Evolutionary conservation across 1,284 basidiomycete species (phyloP).

Genomic region (Ustilago esculenta): DNA sequence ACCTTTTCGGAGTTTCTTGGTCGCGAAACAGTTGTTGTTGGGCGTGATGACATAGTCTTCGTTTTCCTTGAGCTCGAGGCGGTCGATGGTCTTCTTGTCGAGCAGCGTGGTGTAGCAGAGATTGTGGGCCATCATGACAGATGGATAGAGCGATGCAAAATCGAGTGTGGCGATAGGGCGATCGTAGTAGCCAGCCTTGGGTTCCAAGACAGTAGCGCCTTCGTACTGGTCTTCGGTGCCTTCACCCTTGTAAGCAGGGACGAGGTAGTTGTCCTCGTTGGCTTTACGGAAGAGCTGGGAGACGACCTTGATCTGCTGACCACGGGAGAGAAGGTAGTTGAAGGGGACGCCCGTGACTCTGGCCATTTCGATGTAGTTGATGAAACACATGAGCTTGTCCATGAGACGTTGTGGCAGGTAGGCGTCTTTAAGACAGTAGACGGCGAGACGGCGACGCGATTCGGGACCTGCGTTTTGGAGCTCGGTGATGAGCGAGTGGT

Average conservation of each 20-base stretch:
- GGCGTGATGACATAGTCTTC: slow-evolving; percentile 65
- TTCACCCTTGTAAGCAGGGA: slow-evolving; percentile 64
- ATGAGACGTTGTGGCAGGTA: slow-evolving; percentile 66
- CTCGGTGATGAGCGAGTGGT: slow-evolving; percentile 66
- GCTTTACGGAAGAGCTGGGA: slow-evolving; percentile 67
- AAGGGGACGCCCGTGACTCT: slow-evolving; percentile 67
- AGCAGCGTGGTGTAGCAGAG: slow-evolving; percentile 66
- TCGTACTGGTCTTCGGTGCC: slow-evolving; percentile 66
- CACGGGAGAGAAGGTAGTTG: slow-evolving; percentile 66
- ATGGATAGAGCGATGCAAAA: slow-evolving; percentile 66
- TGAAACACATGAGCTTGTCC: slow-evolving; percentile 67
- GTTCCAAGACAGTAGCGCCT: slow-evolving; percentile 66
- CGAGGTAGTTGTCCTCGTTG: slow-evolving; percentile 64
- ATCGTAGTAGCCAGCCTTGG: slow-evolving; percentile 67
- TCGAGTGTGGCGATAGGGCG: slow-evolving; percentile 65
- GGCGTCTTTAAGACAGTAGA: slow-evolving; percentile 67
- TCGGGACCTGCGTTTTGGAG: slow-evolving; percentile 66
- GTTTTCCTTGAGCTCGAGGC: slow-evolving; percentile 57
- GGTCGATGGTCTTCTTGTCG: slow-evolving; percentile 63
- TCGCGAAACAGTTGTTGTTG: slow-evolving; percentile 67
- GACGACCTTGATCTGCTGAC: slow-evolving; percentile 67
- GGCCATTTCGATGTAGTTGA: slow-evolving; percentile 67
- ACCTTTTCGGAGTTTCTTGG: slow-evolving; percentile 58
- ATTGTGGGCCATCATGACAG: slow-evolving; percentile 68
- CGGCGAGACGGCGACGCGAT: slow-evolving; percentile 63